A percentile compares a stretch with the other conserved stretches of the same genome.
Conservation (phyloP, 2,329 filamentous ascomycete genomes). For the Aspergillus floridensis region DNA sequence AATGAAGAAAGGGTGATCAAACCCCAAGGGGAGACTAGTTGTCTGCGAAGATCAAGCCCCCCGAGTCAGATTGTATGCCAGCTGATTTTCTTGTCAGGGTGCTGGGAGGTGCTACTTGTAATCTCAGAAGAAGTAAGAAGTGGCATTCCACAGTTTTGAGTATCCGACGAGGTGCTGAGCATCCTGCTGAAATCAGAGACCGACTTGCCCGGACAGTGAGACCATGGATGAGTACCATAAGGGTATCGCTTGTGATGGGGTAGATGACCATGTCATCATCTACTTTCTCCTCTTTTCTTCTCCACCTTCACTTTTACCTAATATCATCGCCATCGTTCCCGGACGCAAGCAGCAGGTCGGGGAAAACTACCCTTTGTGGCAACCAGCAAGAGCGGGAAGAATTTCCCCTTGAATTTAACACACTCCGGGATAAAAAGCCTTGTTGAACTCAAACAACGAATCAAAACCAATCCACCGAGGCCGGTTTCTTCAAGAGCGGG, state of each 20-base stretch:
- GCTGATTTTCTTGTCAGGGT: not conserved
- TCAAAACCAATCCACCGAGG: no score
- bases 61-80: not conserved
- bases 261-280: not conserved
- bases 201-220: not conserved
- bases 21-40: not conserved
- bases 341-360: not conserved
- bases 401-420: constrained; percentile 14
- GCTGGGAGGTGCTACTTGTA: not conserved
- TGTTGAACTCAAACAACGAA: not conserved
- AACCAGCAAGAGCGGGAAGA: constrained; percentile 14
- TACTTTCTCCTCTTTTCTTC: constrained; percentile 1
- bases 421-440: not conserved
- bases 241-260: not conserved
- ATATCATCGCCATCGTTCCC: not conserved
- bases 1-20: not conserved
- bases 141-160: not conserved
- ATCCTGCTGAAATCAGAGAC: not conserved
- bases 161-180: not conserved
- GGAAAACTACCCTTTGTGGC: constrained; percentile 9
- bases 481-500: no score
- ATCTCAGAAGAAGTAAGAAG: not conserved
- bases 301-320: no score
- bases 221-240: constrained; percentile 2
- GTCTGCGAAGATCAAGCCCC: not conserved